Evolutionary conservation across 441 rosid species (phyloP).

Genomic region (Euphorbia corollata): DNA sequence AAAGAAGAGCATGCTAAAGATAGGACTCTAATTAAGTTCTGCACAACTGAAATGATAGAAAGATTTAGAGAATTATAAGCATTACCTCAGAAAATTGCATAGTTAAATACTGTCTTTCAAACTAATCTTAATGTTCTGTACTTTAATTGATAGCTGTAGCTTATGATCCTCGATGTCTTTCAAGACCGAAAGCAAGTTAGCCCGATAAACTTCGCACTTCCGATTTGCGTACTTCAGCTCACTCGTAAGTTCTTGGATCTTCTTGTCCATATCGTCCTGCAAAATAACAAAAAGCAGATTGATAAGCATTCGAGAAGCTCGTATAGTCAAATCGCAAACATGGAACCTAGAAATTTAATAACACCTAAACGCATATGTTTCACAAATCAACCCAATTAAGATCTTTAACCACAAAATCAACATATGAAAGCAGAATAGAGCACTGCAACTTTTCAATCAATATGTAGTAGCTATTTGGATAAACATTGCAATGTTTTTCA

Average conservation of each 20-base stretch:
- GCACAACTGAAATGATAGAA: slow-evolving; percentile 13
- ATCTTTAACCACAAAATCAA: neutral
- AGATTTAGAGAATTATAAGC: neutral
- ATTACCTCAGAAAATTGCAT: slow-evolving; percentile 6
- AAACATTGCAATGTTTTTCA: too few species aligned
- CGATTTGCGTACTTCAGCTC: slow-evolving; percentile 56
- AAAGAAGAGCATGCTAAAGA: neutral
- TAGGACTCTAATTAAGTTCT: slow-evolving; percentile 15
- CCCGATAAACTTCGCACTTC: slow-evolving; percentile 72
- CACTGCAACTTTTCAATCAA: too few species aligned
- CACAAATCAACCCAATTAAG: neutral
- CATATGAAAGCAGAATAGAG: too few species aligned
- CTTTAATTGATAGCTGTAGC: slow-evolving; percentile 70
- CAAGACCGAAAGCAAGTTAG: slow-evolving; percentile 65
- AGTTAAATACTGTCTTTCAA: slow-evolving; percentile 51
- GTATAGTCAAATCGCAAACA: too few species aligned
- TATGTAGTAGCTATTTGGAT: too few species aligned
- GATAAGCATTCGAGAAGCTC: neutral
- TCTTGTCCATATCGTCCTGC: slow-evolving; percentile 80
- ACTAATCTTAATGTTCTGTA: slow-evolving; percentile 69
- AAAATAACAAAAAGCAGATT: slow-evolving; percentile 1
- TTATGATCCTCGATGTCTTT: slow-evolving; percentile 87
- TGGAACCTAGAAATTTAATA: neutral
- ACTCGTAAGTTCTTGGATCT: slow-evolving; percentile 46
- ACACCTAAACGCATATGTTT: neutral